These are phyloP conservation scores for Diatrype stigma DNA, from an alignment of 2,329 filamentous ascomycete species.

Conservation along the genomic window DNA sequence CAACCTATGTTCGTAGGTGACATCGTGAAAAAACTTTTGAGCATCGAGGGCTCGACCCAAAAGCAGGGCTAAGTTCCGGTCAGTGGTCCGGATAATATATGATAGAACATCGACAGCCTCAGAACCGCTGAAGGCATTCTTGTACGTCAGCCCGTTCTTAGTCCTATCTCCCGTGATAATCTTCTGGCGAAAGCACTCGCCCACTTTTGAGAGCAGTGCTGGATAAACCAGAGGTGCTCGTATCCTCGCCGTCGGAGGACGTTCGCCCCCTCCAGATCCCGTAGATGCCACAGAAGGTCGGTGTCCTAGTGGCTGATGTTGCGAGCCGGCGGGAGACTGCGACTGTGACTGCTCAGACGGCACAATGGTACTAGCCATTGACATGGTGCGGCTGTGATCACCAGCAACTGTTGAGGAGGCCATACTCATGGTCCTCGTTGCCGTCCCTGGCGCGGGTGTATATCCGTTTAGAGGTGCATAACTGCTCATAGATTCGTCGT, in stretches of 20 bases:
- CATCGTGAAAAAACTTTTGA: constrained; percentile 99
- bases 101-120: constrained; percentile 94
- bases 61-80: constrained; percentile 87
- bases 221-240: constrained; percentile 87
- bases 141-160: constrained; percentile 96
- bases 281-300: constrained; percentile 52
- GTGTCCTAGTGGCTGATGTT: constrained; percentile 49
- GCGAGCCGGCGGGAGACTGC: constrained; percentile 53
- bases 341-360: constrained; percentile 38
- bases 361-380: constrained; percentile 82
- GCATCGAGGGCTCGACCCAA: constrained; percentile 90
- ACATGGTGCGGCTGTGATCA: constrained; percentile 68
- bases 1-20: constrained; percentile 93
- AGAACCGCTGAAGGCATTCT: constrained; percentile 91
- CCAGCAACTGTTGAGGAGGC: constrained; percentile 46
- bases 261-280: constrained; percentile 49
- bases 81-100: constrained; percentile 95
- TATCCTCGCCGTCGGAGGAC: constrained; percentile 57
- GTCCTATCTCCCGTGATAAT: constrained; percentile 82
- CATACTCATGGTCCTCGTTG: constrained; percentile 60
- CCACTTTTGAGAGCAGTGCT: constrained; percentile 87
- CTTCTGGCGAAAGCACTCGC: constrained; percentile 85
- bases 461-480: constrained; percentile 35
- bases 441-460: constrained; percentile 45
- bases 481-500: constrained; percentile 32